Percentiles rank a stretch among this genome's conserved stretches.
phyloP scores from a whole-genome alignment of 805 yeast species.

The Lachancea lanzarotensis region DNA sequence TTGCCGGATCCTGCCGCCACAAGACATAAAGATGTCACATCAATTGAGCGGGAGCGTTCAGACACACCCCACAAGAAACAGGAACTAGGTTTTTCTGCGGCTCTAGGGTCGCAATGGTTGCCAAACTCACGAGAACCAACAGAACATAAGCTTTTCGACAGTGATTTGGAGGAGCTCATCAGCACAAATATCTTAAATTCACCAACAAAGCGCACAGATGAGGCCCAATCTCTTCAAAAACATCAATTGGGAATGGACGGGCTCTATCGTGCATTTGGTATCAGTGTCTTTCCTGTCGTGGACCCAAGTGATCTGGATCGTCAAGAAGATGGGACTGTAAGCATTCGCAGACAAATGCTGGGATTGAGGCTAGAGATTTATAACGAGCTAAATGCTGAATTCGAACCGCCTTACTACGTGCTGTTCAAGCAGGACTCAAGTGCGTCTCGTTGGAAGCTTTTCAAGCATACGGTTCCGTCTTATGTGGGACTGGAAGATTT shows the following conservation, averaged over 20 bases:
- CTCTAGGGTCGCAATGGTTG: slow-evolving; percentile 22
- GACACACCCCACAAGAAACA: background rate
- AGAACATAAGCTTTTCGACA: slow-evolving; percentile 26
- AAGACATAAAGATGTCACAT: too few relatives aligned
- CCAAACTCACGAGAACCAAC: slow-evolving; percentile 13
- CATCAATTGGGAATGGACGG: slow-evolving; percentile 29
- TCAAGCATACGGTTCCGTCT: slow-evolving; percentile 35
- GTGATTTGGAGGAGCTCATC: slow-evolving; percentile 18
- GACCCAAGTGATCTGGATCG: slow-evolving; percentile 30
- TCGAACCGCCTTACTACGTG: slow-evolving; percentile 34
- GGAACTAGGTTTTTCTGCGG: slow-evolving; percentile 2
- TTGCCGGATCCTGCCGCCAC: background rate
- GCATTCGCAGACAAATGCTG: slow-evolving; percentile 21
- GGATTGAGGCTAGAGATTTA: slow-evolving; percentile 38
- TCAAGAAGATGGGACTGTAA: slow-evolving; percentile 10
- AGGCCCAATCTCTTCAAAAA: background rate
- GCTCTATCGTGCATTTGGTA: slow-evolving; percentile 35
- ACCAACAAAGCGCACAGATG: slow-evolving; percentile 24
- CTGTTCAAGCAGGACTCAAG: slow-evolving; percentile 29
- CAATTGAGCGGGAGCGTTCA: too few relatives aligned
- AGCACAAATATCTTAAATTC: slow-evolving; percentile 24
- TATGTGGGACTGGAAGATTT: slow-evolving; percentile 18
- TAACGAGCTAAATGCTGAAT: slow-evolving; percentile 21
- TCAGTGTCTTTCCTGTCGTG: slow-evolving; percentile 35
- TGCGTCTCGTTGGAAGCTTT: slow-evolving; percentile 28